Evolutionary conservation across 306 rosid genomes (phyloP), one percentile per base, ranked within the genome.

Genomic region (Oemleria cerasiformis): DNA sequence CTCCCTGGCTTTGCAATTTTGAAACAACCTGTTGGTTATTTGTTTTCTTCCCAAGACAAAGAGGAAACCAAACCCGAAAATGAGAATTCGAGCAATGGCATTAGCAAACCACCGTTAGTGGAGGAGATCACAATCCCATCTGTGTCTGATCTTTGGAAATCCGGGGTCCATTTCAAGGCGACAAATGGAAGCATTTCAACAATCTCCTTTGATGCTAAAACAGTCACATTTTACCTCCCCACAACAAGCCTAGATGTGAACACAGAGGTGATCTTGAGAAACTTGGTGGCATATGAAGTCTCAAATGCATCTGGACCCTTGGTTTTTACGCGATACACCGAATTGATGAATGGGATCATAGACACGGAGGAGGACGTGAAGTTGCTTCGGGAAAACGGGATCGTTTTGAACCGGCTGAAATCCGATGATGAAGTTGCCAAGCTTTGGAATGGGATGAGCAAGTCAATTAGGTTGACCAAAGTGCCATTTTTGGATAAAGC

Each of bases 51-150:
- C 15, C 56, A 55, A 40, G 74, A 44, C 47, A 82, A 77, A 70
- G 82, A 78, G 56, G 84, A 74, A 58, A 63, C 10, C 39, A 75
- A 75, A 39, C 68, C 74, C 7, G 84, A 74, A 68, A 65, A 65
- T 15, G 62, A 65, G 19, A 71, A 48, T 71, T 83, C 88, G 8
- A 55, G 73, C 15, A 56, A 17, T 43, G 47, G 19, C 45, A 20
- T 53, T 11, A 77, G 72, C 78, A 84, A 67, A 58, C 89, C 88
- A 19, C 95, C 96, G 5, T 78, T 82, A 36, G 43, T 85, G 12
- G 96, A 90, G 70, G 96, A 92, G 79, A 92, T 92, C 51, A 30
- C 89, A 6, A 79, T 92, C 68, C 97, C 94, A 34, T 86, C 89
- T 0, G 97, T 86, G 8, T 45, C 85, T 5, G 78, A 86, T 3